Conservation (phyloP, 228 moss, liverwort and hornwort genomes). For the Sphagnum magellanicum region DNA sequence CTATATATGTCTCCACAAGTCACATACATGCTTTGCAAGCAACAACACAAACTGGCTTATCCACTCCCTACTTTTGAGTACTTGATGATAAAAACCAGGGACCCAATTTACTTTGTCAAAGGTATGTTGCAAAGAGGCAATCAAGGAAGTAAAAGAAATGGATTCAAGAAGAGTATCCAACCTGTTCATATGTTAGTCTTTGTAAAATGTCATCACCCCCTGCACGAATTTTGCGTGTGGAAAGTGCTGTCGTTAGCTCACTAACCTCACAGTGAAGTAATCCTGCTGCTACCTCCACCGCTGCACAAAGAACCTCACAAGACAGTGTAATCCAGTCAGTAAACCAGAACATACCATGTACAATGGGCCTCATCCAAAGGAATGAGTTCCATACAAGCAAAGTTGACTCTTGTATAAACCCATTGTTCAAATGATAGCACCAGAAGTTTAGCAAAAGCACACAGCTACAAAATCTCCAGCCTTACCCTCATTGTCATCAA, state of each 20-base stretch:
- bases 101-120: background rate
- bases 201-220: slow-evolving; percentile 53
- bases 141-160: too few relatives aligned
- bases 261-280: slow-evolving; percentile 45
- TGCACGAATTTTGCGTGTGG: slow-evolving; percentile 44
- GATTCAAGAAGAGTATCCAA: background rate
- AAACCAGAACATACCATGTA: too few relatives aligned
- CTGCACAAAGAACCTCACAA: slow-evolving; percentile 9
- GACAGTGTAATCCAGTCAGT: too few relatives aligned
- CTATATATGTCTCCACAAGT: background rate
- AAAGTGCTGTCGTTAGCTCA: slow-evolving; percentile 38
- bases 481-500: slow-evolving; percentile 38
- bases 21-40: background rate
- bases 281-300: slow-evolving; percentile 34
- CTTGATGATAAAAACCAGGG: background rate
- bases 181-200: slow-evolving; percentile 40
- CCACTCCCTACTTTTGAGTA: background rate
- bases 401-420: too few relatives aligned
- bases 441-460: too few relatives aligned
- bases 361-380: too few relatives aligned
- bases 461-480: background rate
- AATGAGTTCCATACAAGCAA: too few relatives aligned
- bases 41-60: background rate
- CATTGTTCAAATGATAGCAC: too few relatives aligned
- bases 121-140: background rate